Evolutionary conservation across 2,329 filamentous ascomycete species (phyloP), one percentile per base, ranked within the genome.

Genomic region (Aureobasidium pullulans): DNA sequence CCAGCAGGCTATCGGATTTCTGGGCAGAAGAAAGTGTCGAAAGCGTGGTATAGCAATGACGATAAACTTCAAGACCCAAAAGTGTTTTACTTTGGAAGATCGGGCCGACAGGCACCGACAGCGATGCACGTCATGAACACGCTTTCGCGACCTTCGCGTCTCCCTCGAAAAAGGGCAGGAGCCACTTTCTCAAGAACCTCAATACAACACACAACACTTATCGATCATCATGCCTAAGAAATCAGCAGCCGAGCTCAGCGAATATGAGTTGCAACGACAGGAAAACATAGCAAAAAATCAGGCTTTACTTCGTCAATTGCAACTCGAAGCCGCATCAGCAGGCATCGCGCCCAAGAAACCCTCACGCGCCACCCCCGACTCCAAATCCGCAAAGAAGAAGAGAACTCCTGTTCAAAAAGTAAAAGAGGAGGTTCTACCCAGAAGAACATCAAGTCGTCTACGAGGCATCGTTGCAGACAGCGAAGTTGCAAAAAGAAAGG

Each of bases 281-380:
- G 90, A 91, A 62, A 96, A 96, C 65, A 95, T 96, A 42, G 89
- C 87, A 0, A 86, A 89, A 57, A 94, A 95, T 66, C 87, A 93
- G 72, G 89, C 87, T 70, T 80, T 96, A 0, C 75, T 96, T 0
- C 88, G 88, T 61, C 87, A 91, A 61, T 82, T 96, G 1, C 86
- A 88, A 37, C 76, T 83, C 64, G 82, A 85, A 67, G 80, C 82
- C 1, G 83, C 84, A 2, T 82, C 87, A 0, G 85, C 89, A 0
- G 87, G 87, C n/a, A 77, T 88, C 10, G 88, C 86, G 49, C 77
- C 81, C 1, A 57, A 57, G 43, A 57, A 57, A 23, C 83, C 82
- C 59, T 74, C 80, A 1, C 72, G 76, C 36, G 62, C 75, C 0
- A 80, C 77, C 50, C 65, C 77, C 10, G 73, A 75, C 54, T 66